Evolutionary conservation across 2,329 filamentous ascomycete species (phyloP), one percentile per base, ranked within the genome.

Genomic region (Penicillium sumatraense): DNA sequence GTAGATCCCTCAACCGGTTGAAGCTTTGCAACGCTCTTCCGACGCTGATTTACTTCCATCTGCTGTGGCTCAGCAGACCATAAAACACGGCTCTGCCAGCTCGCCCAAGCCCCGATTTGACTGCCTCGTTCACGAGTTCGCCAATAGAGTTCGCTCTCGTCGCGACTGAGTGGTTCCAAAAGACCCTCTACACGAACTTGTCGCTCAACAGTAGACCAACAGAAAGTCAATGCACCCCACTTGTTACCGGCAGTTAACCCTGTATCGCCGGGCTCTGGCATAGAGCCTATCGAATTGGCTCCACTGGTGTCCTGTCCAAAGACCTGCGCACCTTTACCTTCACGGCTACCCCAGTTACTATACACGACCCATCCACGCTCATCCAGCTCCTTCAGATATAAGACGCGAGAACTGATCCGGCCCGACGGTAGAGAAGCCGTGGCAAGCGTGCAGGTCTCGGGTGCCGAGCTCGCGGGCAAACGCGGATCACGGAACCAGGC

Each of bases 331-430:
- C 75, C 75, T 53, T 78, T 78, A 2, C 75, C 75, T 58, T 87
- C 86, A 24, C 83, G 77, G 56, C 86, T 90, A 57, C 86, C 92
- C 79, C 93, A 93, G 75, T 99, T 99, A 69, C 86, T 89, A 81
- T 98, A 99, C 46, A 99, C 82, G 40, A 98, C 91, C 76, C 96
- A 99, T 14, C 93, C 92, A 5, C 75, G 66, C 51, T 80, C 75
- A 74, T 98, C 93, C 21, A 98, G 86, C 80, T 98, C 95, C 77
- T 99, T 99, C 63, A 99, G 83, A 77, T 98, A 99, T 33, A 99
- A 91, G 64, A 91, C 83, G 56, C 95, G 90, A 3, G 90, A 88
- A 44, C 87, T 91, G 18, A 98, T 89, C 44, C 89, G 87, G 57
- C 95, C 95, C 0, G 86, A 89, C 1, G 93, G 93, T 4, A 98